Percentiles rank a stretch among this genome's conserved stretches.
phyloP scores from a whole-genome alignment of 1,284 basidiomycete genomes.

The Macrocystidia cucumis region DNA sequence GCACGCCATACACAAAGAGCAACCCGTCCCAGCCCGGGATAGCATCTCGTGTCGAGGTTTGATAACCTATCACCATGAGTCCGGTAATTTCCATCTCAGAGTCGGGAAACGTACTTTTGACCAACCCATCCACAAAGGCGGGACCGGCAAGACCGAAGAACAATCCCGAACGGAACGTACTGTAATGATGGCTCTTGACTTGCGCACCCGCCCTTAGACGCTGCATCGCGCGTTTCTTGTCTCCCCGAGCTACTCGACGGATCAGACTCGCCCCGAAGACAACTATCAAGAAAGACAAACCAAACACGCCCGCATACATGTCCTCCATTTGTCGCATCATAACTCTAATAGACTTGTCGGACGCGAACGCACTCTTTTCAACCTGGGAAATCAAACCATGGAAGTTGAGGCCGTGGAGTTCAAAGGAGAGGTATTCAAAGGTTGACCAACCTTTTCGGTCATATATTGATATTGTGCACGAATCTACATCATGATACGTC shows the following conservation, averaged over 20 bases:
- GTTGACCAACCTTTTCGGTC: constrained; percentile 52
- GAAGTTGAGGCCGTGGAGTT: too few species aligned
- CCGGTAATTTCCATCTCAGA: not conserved
- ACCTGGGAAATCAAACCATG: constrained; percentile 39
- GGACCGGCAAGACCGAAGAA: constrained; percentile 76
- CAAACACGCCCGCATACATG: constrained; percentile 67
- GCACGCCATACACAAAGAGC: constrained; percentile 74
- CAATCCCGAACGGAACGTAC: constrained; percentile 70
- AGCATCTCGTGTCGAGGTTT: constrained; percentile 41
- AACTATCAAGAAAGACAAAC: constrained; percentile 30
- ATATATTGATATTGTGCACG: constrained; percentile 66
- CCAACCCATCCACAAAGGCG: constrained; percentile 63
- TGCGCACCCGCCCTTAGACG: constrained; percentile 53
- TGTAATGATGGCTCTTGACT: constrained; percentile 68
- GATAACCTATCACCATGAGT: constrained; percentile 39
- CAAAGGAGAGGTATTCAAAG: not conserved
- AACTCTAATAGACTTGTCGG: constrained; percentile 50
- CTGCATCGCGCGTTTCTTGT: constrained; percentile 73
- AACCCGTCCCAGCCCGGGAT: constrained; percentile 74
- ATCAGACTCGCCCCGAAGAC: not conserved
- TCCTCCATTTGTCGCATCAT: constrained; percentile 74
- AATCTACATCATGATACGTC: constrained; percentile 27
- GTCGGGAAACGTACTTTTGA: constrained; percentile 46
- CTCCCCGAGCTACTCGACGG: constrained; percentile 59
- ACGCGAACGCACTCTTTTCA: constrained; percentile 53